Conservation (phyloP, 176 grass and related monocot species). For the Bromus sterilis region DNA sequence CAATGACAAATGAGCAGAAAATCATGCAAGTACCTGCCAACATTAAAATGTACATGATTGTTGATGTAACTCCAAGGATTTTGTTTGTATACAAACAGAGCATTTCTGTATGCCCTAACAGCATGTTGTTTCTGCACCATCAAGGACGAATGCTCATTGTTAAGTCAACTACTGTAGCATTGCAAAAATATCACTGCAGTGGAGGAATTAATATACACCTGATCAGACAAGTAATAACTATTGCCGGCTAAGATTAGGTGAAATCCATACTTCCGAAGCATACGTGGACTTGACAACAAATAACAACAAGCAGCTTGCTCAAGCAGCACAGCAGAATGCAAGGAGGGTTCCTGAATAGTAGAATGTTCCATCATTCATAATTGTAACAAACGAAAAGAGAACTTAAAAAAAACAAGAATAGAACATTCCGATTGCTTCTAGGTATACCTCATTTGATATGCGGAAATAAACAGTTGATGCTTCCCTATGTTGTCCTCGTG, state of each 20-base stretch:
- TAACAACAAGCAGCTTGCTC: constrained; percentile 91
- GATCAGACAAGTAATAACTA: constrained; percentile 77
- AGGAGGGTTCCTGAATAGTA: constrained; percentile 68
- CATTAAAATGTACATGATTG: constrained; percentile 97
- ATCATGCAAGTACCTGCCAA: constrained; percentile 65
- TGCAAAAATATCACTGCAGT: neutral
- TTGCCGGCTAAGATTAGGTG: constrained; percentile 97
- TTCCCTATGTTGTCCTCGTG: constrained; percentile 74
- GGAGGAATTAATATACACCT: constrained; percentile 48
- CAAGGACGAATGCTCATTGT: constrained; percentile 17
- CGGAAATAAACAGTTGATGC: constrained; percentile 87
- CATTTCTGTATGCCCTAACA: constrained; percentile 84
- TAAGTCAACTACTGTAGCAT: neutral
- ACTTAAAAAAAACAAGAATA: neutral
- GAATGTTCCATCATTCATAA: constrained; percentile 19
- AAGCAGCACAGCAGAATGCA: constrained; percentile 92
- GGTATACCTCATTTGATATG: constrained; percentile 87
- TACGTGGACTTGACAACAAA: constrained; percentile 76
- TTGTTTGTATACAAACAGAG: constrained; percentile 86
- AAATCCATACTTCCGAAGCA: constrained; percentile 97
- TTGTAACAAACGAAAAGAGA: constrained; percentile 10
- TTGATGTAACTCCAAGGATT: constrained; percentile 97
- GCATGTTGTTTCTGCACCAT: constrained; percentile 86
- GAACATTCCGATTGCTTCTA: neutral
- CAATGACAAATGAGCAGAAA: constrained; percentile 22